phyloP scores from a whole-genome alignment of 345 rosid species.

The Adansonia digitata region DNA sequence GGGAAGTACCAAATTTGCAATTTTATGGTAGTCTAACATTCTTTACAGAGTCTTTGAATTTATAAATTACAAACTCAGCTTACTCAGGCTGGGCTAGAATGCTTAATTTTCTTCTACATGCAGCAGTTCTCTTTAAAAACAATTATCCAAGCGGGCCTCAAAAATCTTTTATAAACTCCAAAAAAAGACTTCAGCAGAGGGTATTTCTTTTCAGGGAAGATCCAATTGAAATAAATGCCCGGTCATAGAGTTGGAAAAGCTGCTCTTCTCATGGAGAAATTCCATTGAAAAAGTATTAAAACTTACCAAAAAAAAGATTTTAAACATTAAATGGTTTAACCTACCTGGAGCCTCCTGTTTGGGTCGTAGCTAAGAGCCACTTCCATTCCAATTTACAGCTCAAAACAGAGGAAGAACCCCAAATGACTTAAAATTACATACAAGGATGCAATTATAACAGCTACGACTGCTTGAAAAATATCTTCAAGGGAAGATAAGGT shows the following conservation, averaged over 20 bases:
- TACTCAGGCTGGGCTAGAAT: no score
- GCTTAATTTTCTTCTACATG: not conserved
- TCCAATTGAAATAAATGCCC: not conserved
- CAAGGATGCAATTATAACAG: not conserved
- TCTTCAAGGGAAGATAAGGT: not conserved
- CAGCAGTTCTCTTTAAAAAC: not conserved
- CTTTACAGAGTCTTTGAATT: not conserved
- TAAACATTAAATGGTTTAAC: conserved; percentile 2
- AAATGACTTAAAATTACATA: not conserved
- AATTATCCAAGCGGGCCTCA: not conserved
- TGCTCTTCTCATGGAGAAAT: not conserved
- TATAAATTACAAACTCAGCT: not conserved
- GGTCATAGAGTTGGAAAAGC: not conserved
- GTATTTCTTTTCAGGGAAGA: not conserved
- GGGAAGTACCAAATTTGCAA: not conserved
- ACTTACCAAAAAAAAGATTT: not conserved
- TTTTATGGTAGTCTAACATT: not conserved
- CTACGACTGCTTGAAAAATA: not conserved
- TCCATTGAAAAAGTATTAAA: not conserved
- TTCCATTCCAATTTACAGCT: not conserved
- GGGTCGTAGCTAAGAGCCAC: not conserved
- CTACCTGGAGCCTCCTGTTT: not conserved
- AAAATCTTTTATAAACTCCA: not conserved
- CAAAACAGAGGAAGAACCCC: not conserved
- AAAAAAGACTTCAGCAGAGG: not conserved